Conservation (phyloP, 2,329 filamentous ascomycete species). For the Fusarium bactridioides region DNA sequence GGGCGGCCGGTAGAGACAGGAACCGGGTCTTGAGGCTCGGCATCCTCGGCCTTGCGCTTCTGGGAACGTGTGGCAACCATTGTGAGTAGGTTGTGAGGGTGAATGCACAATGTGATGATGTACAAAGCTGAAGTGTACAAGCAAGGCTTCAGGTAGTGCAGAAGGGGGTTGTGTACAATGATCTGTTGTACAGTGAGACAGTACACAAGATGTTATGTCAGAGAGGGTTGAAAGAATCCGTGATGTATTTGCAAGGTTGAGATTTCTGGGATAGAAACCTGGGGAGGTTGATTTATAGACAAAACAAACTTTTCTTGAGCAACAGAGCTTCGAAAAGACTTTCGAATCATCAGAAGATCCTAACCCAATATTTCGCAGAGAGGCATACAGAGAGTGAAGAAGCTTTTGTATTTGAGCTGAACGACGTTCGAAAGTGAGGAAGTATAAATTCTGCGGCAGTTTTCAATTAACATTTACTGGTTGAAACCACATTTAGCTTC, state of each 20-base stretch:
- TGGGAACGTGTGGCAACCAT: background rate
- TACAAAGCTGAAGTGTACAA: background rate
- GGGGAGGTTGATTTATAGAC: background rate
- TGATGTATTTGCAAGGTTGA: background rate
- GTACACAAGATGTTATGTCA: background rate
- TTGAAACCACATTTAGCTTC: background rate
- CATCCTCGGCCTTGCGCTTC: background rate
- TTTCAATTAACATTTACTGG: no score
- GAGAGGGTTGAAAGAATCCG: background rate
- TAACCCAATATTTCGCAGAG: background rate
- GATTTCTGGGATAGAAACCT: no score
- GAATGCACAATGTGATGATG: no score
- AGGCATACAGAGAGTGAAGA: background rate
- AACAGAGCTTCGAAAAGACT: background rate
- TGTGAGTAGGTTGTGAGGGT: background rate
- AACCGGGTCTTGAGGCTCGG: background rate
- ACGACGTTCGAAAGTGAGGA: no score
- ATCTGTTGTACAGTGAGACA: background rate
- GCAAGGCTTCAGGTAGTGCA: fast-evolving
- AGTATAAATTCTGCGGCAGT: background rate
- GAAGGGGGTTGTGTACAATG: background rate
- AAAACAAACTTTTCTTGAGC: background rate
- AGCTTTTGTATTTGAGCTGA: background rate
- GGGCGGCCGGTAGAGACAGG: no score
- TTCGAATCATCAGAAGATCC: background rate